Percentiles rank a stretch among this genome's conserved stretches.
Conservation (phyloP, 495 filamentous ascomycete species). For the Amphirosellinia nigrospora region DNA sequence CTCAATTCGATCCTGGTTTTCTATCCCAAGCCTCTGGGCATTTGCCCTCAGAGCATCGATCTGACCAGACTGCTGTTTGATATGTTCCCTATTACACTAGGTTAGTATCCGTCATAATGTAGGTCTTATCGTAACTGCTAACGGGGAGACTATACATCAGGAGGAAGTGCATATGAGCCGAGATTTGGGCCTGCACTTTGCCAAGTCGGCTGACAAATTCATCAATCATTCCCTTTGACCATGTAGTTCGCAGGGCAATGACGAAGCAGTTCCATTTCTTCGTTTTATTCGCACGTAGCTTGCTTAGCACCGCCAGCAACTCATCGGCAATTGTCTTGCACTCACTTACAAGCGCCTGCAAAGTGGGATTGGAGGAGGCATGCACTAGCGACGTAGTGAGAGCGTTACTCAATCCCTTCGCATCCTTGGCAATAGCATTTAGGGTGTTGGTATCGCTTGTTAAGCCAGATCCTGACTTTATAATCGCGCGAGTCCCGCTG, state of each 20-base stretch:
- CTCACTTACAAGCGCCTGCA: slow-evolving; percentile 3
- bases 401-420: background rate
- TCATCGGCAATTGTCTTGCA: slow-evolving; percentile 3
- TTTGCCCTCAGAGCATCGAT: background rate
- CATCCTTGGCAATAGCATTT: slow-evolving; percentile 8
- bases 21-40: slow-evolving; percentile 10
- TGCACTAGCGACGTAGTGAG: slow-evolving; percentile 3
- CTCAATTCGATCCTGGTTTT: background rate
- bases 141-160: background rate
- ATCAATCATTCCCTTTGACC: slow-evolving; percentile 3
- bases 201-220: background rate
- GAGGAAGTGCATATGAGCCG: slow-evolving; percentile 15
- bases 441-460: background rate
- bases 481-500: background rate
- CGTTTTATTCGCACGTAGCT: slow-evolving; percentile 12
- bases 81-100: background rate
- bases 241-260: background rate
- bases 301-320: background rate
- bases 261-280: slow-evolving; percentile 13
- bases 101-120: background rate
- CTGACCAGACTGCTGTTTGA: slow-evolving; percentile 1
- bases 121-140: background rate
- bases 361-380: slow-evolving; percentile 1
- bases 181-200: slow-evolving; percentile 12
- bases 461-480: slow-evolving; percentile 7